These are phyloP conservation scores for Raphanus hybrid DNA, from an alignment of 441 rosid genomes.

Conservation along the genomic window DNA sequence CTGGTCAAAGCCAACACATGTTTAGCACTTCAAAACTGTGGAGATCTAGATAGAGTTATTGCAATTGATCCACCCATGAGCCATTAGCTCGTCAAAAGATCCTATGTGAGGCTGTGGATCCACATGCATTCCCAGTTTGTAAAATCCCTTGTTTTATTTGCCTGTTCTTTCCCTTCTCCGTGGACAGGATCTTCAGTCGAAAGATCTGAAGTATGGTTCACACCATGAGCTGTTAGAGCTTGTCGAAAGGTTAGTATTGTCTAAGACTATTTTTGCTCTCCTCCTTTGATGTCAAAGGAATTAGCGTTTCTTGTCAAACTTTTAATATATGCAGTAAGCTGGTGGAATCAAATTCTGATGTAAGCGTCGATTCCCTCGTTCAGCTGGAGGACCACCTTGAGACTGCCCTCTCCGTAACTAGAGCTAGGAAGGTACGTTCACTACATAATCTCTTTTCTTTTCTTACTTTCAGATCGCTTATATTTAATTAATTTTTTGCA, in stretches of 20 bases:
- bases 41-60: constrained; percentile 19
- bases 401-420: constrained; percentile 36
- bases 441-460: background rate
- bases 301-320: constrained; percentile 24
- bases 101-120: background rate
- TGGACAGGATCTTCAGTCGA: constrained; percentile 37
- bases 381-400: constrained; percentile 39
- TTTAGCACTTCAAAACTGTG: constrained; percentile 1
- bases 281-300: constrained; percentile 28
- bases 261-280: background rate
- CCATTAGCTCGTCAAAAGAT: constrained; percentile 6
- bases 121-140: background rate
- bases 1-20: constrained; percentile 16
- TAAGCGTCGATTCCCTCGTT: constrained; percentile 26
- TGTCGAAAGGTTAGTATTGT: constrained; percentile 39
- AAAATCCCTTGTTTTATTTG: background rate
- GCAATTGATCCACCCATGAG: constrained; percentile 4
- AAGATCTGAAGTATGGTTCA: constrained; percentile 31
- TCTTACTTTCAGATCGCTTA: background rate
- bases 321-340: constrained; percentile 37
- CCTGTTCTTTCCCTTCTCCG: background rate
- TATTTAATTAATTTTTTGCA: constrained; percentile 19
- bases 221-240: constrained; percentile 42
- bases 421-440: constrained; percentile 42
- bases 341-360: constrained; percentile 28